Evolutionary conservation across 2,329 filamentous ascomycete genomes (phyloP).

Genomic region (Penicillium sp.): DNA sequence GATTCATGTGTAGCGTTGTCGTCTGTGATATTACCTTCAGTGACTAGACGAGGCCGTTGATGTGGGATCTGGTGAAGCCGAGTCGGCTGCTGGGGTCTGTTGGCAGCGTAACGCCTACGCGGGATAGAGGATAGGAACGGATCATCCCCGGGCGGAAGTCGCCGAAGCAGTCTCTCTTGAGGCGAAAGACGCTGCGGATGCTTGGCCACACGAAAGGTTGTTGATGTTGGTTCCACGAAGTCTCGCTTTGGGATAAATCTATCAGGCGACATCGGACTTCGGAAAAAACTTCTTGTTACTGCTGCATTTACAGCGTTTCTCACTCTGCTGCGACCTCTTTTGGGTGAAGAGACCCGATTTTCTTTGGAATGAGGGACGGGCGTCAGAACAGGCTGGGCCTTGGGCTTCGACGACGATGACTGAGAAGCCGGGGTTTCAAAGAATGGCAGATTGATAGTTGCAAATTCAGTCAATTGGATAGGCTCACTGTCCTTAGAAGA

Average conservation of each 20-base stretch:
- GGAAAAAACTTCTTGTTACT: constrained; percentile 12
- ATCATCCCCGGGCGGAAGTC: constrained; percentile 46
- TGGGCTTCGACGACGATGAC: constrained; percentile 8
- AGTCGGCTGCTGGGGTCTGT: constrained; percentile 15
- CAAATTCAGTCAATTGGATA: constrained; percentile 13
- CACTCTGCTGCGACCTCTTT: constrained; percentile 14
- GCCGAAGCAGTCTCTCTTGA: constrained; percentile 47
- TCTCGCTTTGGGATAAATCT: constrained; percentile 56
- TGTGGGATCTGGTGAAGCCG: constrained; percentile 22
- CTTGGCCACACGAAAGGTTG: constrained; percentile 54
- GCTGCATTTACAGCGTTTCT: constrained; percentile 17
- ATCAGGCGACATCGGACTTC: constrained; percentile 47
- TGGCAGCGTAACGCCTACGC: constrained; percentile 19
- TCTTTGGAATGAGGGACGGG: constrained; percentile 10
- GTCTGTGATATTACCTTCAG: constrained; percentile 21
- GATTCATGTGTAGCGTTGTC: constrained; percentile 15
- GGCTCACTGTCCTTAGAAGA: constrained; percentile 6
- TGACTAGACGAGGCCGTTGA: constrained; percentile 36
- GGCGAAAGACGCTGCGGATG: constrained; percentile 44
- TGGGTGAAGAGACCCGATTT: constrained; percentile 6
- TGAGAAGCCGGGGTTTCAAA: constrained; percentile 13
- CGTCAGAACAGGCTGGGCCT: not conserved
- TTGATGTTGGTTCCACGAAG: constrained; percentile 41
- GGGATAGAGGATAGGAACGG: constrained; percentile 51
- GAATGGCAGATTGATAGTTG: constrained; percentile 17